Conservation (phyloP, 805 yeast species). For the Yarrowia sp. region DNA sequence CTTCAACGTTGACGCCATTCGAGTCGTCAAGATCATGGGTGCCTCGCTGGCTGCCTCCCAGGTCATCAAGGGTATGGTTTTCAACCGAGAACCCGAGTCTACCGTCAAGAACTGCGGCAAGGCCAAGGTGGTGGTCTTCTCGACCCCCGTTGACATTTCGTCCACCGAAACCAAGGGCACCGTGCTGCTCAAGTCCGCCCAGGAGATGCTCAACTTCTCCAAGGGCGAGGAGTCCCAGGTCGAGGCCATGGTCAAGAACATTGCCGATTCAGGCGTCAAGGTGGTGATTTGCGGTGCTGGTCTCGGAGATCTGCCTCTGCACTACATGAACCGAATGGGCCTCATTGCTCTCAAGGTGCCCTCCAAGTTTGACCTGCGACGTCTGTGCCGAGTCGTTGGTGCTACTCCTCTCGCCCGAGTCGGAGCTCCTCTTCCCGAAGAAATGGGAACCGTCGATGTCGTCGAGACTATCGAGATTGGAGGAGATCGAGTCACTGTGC, state of each 20-base stretch:
- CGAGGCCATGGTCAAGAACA: slow-evolving; percentile 82
- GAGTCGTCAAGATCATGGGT: slow-evolving; percentile 98
- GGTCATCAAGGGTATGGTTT: slow-evolving; percentile 96
- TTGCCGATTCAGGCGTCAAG: slow-evolving; percentile 80
- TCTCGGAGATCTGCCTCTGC: slow-evolving; percentile 90
- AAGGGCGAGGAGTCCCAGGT: slow-evolving; percentile 96
- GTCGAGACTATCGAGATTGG: slow-evolving; percentile 95
- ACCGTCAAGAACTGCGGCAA: slow-evolving; percentile 69
- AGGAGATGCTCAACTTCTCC: slow-evolving; percentile 95
- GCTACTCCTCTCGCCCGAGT: slow-evolving; percentile 94
- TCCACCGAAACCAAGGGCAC: slow-evolving; percentile 99
- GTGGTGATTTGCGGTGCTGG: slow-evolving; percentile 95
- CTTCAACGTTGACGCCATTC: slow-evolving; percentile 90
- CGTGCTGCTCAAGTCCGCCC: slow-evolving; percentile 91
- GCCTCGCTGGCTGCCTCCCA: slow-evolving; percentile 72
- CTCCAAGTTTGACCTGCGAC: slow-evolving; percentile 91
- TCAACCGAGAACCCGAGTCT: slow-evolving; percentile 97
- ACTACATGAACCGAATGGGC: slow-evolving; percentile 85
- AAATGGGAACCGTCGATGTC: slow-evolving; percentile 84
- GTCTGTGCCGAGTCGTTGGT: slow-evolving; percentile 95
- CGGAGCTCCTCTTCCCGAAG: slow-evolving; percentile 95
- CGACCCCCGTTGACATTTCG: slow-evolving; percentile 93
- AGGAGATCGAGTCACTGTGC: slow-evolving; percentile 94
- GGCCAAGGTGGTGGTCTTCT: slow-evolving; percentile 89
- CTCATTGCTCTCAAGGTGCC: slow-evolving; percentile 88